Evolutionary conservation across 1,284 basidiomycete species (phyloP), one percentile per base, ranked within the genome.

Genomic region (Rhodotorula sp.): DNA sequence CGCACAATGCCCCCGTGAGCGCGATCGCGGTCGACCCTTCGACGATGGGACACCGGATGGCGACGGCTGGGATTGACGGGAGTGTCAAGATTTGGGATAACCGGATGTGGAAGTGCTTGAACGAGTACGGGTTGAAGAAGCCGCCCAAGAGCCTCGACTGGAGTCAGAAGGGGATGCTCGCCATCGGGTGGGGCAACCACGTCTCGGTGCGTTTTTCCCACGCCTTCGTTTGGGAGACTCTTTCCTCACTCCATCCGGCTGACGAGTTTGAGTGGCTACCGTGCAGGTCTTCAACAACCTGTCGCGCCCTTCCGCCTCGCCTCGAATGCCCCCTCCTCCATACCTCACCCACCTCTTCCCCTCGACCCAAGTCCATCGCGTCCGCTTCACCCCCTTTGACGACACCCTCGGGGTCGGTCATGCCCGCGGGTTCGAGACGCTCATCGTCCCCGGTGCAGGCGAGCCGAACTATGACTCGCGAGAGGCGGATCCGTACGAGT

Each of bases 401-500:
- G 95, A 99, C 82, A 83, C 94, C 20, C 86, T 99, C 37, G 91
- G 89, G 1, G 85, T 98, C 37, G 85, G 84, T 82, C 85, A 86
- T 76, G 84, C 75, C 3, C 82, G 83, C 0, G 95, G 95, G 0
- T 84, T 98, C 37, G 91, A 91, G 3, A 90, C 86, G 60, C 85
- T 98, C 58, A 84, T 99, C 65, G 89, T 99, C 0, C 95, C 95
- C 0, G 95, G 95, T 22, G 83, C 89, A 6, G 95, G 95, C 54
- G 95, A 99, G 80, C 88, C 94, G 57, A 94, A 96, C 84, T 97
- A 95, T 79, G 95, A 99, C 81, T 91, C 90, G 68, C 82, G 85
- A 30, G 95, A 99, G 82, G 90, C 92, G 0, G 95, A 99, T 86
- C 93, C 95, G 6, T 98, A 90, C 83, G 95, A 99, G 81, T 88